Evolutionary conservation across 192 early-diverging fungal species (phyloP), one percentile per base, ranked within the genome.

Genomic region (Umbelopsis sp.): DNA sequence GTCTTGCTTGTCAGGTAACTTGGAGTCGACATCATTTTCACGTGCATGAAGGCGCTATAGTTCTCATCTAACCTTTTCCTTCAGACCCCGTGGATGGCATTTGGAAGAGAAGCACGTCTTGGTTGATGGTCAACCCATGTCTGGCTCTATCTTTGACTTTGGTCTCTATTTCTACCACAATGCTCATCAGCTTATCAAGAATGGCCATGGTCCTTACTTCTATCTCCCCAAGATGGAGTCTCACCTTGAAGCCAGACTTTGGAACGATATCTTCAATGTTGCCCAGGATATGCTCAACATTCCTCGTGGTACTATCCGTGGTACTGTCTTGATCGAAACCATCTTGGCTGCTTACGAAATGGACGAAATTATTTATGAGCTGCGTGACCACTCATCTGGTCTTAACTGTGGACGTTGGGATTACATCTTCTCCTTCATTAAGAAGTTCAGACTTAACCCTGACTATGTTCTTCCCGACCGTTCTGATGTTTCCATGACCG

Each of bases 371-470:
- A 98, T 98, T 83, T 98, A 95, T 77, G 97, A 98, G 89, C 87
- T 98, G 53, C 95, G 97, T 81, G 92, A 98, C 29, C 97, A 98
- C 88, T 98, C 97, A 43, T 91, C 96, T 22, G 97, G 97, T 8
- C 88, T 98, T 52, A 98, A 98, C 95, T 98, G 97, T 86, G 97
- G 97, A 53, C 91, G 97, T 54, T 98, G 97, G 97, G 97, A 98
- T 86, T 98, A 98, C 87, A 98, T 98, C 84, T 98, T 98, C 83
- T 94, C 93, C 10, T 91, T 95, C 76, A 98, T 98, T 89, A 98
- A 98, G 86, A 95, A 95, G 87, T 90, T 98, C 88, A 91, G 94
- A 54, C 87, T 93, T 81, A 84, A 96, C 81, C 87, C 92, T 73
- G 87, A 89, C 52, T 96, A 90, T 77, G 85, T 95, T 47, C 85